Conservation (phyloP, 345 rosid species). For the Hevea brasiliensis region DNA sequence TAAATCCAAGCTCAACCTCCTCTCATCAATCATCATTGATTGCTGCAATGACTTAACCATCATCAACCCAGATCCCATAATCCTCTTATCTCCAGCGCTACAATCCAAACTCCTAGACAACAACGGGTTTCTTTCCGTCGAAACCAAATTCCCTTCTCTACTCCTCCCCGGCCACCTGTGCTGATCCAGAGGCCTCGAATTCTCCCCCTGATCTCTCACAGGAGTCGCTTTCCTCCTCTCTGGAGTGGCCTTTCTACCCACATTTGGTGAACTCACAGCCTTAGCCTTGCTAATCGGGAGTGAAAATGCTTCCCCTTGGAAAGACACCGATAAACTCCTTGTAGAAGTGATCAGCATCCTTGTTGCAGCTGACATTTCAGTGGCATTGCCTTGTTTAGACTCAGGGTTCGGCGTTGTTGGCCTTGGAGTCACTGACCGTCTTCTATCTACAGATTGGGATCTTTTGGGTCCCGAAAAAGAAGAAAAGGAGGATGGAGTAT, state of each 20-base stretch:
- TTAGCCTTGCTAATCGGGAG: constrained; percentile 84
- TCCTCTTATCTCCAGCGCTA: constrained; percentile 33
- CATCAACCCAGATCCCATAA: constrained; percentile 65
- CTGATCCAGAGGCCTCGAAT: constrained; percentile 51
- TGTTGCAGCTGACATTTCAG: constrained; percentile 57
- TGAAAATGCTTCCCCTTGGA: constrained; percentile 88
- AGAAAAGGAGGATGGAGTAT: not conserved
- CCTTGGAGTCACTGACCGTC: constrained; percentile 38
- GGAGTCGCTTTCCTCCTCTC: constrained; percentile 46
- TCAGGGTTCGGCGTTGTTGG: constrained; percentile 37
- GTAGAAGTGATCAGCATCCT: constrained; percentile 86
- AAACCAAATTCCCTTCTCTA: constrained; percentile 46
- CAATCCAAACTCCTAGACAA: constrained; percentile 64
- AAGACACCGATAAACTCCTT: constrained; percentile 83
- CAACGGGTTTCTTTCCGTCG: constrained; percentile 23
- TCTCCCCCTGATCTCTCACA: constrained; percentile 56
- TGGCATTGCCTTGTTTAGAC: constrained; percentile 31
- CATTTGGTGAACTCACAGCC: constrained; percentile 41
- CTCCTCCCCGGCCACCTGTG: constrained; percentile 79
- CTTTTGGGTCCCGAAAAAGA: constrained; percentile 50
- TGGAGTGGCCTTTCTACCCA: constrained; percentile 52
- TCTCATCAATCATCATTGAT: constrained; percentile 51
- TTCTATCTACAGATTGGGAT: constrained; percentile 82
- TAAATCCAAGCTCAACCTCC: constrained; percentile 62
- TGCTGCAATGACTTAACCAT: constrained; percentile 51